phyloP scores from a whole-genome alignment of 208 protist species.

The Crithidia acanthocephali region DNA sequence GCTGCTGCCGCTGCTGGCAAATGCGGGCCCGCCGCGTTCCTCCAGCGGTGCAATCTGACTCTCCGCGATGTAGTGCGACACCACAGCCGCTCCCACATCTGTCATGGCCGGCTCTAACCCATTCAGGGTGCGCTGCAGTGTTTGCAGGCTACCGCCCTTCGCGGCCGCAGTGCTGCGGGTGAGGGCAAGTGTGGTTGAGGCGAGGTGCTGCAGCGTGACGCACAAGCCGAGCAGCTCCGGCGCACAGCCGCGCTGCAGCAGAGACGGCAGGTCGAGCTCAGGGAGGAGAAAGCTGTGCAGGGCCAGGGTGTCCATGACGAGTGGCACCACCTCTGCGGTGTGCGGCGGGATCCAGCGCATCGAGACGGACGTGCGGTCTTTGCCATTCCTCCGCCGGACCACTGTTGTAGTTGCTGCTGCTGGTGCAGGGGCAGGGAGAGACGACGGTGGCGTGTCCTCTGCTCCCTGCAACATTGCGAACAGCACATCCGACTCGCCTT shows the following conservation, averaged over 20 bases:
- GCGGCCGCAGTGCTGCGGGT: not conserved
- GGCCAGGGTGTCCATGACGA: constrained; percentile 66
- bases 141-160: not conserved
- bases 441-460: not conserved
- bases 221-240: constrained; percentile 56
- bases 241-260: constrained; percentile 35
- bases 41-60: not conserved
- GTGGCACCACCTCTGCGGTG: constrained; percentile 46
- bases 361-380: too few relatives aligned
- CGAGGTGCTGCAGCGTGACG: constrained; percentile 59
- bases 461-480: constrained; percentile 36
- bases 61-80: constrained; percentile 26
- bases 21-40: not conserved
- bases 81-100: constrained; percentile 29
- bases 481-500: constrained; percentile 34
- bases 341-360: constrained; percentile 77
- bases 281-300: constrained; percentile 54
- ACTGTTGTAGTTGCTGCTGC: not conserved
- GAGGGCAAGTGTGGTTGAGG: constrained; percentile 47
- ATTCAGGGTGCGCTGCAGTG: constrained; percentile 38
- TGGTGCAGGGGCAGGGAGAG: not conserved
- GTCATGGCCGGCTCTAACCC: constrained; percentile 48
- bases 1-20: too few relatives aligned
- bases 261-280: constrained; percentile 35
- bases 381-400: not conserved